Base-by-base conservation (phyloP, 192 early-diverging fungal species). In the Phycomyces blakesleeanus region DNA sequence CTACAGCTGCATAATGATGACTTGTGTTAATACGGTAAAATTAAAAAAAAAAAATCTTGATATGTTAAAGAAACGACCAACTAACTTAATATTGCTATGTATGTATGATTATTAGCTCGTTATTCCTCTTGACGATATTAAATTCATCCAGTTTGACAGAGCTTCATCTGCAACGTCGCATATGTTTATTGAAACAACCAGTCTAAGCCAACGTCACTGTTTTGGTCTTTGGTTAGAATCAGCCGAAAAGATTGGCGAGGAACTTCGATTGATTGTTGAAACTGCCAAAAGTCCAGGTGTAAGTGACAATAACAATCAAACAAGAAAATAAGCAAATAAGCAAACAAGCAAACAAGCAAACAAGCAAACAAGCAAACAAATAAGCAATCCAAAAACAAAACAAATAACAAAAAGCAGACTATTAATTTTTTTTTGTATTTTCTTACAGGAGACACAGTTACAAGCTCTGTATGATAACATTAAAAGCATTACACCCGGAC, bases 1-100 rank as follows among this genome's bases (percentile, higher is more conserved):
- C 52, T 80, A 87, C n/a, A 73, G 71, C 61, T 87, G 81, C 27
- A 81, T 67, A 39, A 76, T 87, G 29, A 77, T 88, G 67, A 80
- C 81, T 0, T 83, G 84, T 58, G 68, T 88, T n/a, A 83, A 74
- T 44, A 77, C 79, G 24, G 78, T 87, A 77, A 64, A 22, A 26
- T 16, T 47, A 52, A 21, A 21, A 15, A 0, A 1, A 1, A 2
- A 38, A 18, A 40, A 54, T 8, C 9, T n/a, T n/a, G n/a, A n/a
- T n/a, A n/a, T 21, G 34, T 20, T 40, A 53, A 54, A 37, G 38
- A 41, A 50, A n/a, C 18, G 29, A 34, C 29, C 7, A 1, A 22
- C 29, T 34, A 1, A 22, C 44, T 14, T 47, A 25, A 21, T 20
- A 26, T 22, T 54, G 3, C 4, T 22, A 4, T 0, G n/a, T n/a